phyloP scores from a whole-genome alignment of 306 rosid species.

The Inga leiocalycina region DNA sequence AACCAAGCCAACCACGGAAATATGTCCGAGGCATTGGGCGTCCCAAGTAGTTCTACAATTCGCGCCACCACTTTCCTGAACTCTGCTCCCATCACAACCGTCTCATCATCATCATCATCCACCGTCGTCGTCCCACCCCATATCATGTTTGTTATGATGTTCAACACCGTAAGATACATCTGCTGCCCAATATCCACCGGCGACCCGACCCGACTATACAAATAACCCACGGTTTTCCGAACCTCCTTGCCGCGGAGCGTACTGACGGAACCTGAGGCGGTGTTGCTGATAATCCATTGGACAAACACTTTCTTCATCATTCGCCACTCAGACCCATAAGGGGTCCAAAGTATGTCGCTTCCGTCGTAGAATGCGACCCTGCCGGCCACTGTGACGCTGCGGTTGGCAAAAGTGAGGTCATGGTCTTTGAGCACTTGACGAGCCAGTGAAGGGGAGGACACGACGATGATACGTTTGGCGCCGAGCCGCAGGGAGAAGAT shows the following conservation, averaged over 20 bases:
- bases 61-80: conserved; percentile 54
- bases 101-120: conserved; percentile 35
- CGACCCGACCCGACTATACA: conserved; percentile 42
- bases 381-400: conserved; percentile 55
- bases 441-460: conserved; percentile 57
- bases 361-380: conserved; percentile 50
- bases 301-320: conserved; percentile 70
- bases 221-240: conserved; percentile 38
- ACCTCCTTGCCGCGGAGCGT: conserved; percentile 57
- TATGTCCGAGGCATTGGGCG: conserved; percentile 73
- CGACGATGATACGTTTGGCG: conserved; percentile 44
- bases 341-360: conserved; percentile 59
- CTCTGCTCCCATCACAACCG: conserved; percentile 49
- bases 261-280: conserved; percentile 53
- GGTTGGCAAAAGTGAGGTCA: conserved; percentile 71
- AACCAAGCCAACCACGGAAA: conserved; percentile 71
- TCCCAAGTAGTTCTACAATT: conserved; percentile 45
- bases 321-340: conserved; percentile 76
- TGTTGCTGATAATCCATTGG: conserved; percentile 63
- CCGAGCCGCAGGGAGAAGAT: conserved; percentile 68
- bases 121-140: conserved; percentile 69
- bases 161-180: conserved; percentile 55
- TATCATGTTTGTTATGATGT: conserved; percentile 64
- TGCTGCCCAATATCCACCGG: conserved; percentile 59
- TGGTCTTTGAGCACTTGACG: conserved; percentile 62